Conservation (phyloP, 495 filamentous ascomycete genomes). For the Xylaria venustula region DNA sequence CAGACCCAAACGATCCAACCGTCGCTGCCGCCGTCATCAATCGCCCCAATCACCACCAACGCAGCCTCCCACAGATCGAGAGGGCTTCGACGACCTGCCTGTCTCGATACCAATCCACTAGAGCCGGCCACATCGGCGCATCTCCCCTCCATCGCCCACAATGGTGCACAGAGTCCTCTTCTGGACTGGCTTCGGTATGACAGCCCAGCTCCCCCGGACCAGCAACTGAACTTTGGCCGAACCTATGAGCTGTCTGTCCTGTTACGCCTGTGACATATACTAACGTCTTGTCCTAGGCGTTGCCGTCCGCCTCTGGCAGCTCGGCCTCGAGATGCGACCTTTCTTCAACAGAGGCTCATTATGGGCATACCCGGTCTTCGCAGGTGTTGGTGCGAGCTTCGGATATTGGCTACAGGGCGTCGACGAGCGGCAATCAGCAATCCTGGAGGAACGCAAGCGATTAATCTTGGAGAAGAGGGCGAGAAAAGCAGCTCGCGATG, state of each 20-base stretch:
- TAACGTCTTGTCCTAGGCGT: constrained; percentile 57
- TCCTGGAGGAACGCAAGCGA: constrained; percentile 73
- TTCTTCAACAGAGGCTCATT: constrained; percentile 74
- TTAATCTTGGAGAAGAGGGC: constrained; percentile 84
- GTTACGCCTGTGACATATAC: not conserved
- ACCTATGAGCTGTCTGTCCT: no score
- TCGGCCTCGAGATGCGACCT: constrained; percentile 97
- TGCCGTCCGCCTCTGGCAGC: constrained; percentile 88
- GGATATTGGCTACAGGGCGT: constrained; percentile 95
- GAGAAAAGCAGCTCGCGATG: constrained; percentile 64
- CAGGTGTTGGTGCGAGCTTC: constrained; percentile 78
- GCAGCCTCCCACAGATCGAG: not conserved
- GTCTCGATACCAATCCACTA: not conserved
- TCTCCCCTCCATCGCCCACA: constrained; percentile 19
- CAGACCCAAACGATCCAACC: not conserved
- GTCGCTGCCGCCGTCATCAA: not conserved
- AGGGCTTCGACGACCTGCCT: not conserved
- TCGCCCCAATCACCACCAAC: constrained; percentile 4
- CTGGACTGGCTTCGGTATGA: constrained; percentile 94
- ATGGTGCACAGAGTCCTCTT: constrained; percentile 79
- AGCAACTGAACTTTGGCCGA: no score
- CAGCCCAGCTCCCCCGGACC: constrained; percentile 16
- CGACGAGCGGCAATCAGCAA: constrained; percentile 69
- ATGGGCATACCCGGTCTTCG: constrained; percentile 92
- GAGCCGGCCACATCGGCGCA: not conserved